phyloP scores from a whole-genome alignment of 306 rosid species.

The Lathyrus oleraceus region DNA sequence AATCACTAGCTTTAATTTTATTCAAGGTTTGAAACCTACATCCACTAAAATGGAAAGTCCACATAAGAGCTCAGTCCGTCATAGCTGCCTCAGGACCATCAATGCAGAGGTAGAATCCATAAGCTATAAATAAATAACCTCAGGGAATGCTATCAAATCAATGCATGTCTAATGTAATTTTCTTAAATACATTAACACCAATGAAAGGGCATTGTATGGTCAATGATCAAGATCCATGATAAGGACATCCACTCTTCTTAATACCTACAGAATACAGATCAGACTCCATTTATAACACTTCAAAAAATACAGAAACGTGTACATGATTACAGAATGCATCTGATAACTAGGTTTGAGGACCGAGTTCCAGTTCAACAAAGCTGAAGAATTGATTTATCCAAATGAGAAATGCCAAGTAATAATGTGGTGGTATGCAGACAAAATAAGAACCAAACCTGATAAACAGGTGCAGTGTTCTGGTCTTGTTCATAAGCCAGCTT shows the following conservation, averaged over 20 bases:
- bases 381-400: neutral
- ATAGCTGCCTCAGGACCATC: constrained; percentile 1
- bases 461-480: constrained; percentile 29
- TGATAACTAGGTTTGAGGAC: constrained; percentile 9
- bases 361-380: constrained; percentile 20
- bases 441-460: constrained; percentile 59
- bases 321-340: constrained; percentile 3
- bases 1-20: neutral
- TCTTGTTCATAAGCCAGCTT: constrained; percentile 47
- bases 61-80: constrained; percentile 4
- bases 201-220: neutral
- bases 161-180: neutral
- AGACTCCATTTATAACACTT: constrained; percentile 15
- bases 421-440: constrained; percentile 26
- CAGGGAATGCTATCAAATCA: neutral
- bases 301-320: constrained; percentile 12
- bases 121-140: constrained; percentile 1
- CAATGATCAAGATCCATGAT: constrained; percentile 16
- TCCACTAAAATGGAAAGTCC: neutral
- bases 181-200: neutral
- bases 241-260: neutral
- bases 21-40: constrained; percentile 1
- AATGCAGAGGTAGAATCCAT: constrained; percentile 27
- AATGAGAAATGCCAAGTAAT: constrained; percentile 9
- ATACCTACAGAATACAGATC: neutral